Evolutionary conservation across 2,329 filamentous ascomycete species (phyloP), one percentile per base, ranked within the genome.

Genomic region (Simplicillium aogashimaense): DNA sequence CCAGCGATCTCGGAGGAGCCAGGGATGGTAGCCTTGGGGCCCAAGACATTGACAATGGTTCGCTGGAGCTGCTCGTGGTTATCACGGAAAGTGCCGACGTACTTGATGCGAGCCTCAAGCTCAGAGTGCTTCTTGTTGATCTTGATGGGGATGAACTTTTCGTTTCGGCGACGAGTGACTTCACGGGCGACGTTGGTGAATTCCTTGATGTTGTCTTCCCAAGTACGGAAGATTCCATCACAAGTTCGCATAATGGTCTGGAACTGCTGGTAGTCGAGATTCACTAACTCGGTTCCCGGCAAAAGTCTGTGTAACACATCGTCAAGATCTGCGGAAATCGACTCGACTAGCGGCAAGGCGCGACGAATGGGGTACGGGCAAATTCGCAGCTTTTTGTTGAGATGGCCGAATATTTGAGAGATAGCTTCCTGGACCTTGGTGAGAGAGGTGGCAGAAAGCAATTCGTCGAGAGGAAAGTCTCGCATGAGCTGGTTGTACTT

Each of bases 401-500:
- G 73, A 59, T 99, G 94, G 36, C 68, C 76, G 60, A 99, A 98
- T 47, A 98, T 95, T 53, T 89, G 77, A 35, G 82, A 76, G 46
- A 98, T 76, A 7, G 92, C 85, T 53, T 97, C 89, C 53, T 92
- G 81, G 3, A 94, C 80, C 62, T 95, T 95, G 52, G 81, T 70
- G 35, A 98, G 65, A 1, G 89, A 90, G 1, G 89, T 94, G 1
- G 92, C 89, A 13, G 92, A 95, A 14, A 95, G 74, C 20, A 99
- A 68, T 59, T 99, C 92, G 56, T 97, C 90, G 29, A 98, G 71
- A 0, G 92, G 92, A 48, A 99, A 97, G 59, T 98, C 94, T 47
- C 92, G 83, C 86, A 99, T 97, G 17, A 98, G 76, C 65, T 94
- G 86, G 58, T 98, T 99, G 70, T 97, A 98, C 63, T 95, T 95